A percentile compares a stretch with the other conserved stretches of the same genome.
Conservation (phyloP, 2,329 filamentous ascomycete species). For the Spiromastix sp. region DNA sequence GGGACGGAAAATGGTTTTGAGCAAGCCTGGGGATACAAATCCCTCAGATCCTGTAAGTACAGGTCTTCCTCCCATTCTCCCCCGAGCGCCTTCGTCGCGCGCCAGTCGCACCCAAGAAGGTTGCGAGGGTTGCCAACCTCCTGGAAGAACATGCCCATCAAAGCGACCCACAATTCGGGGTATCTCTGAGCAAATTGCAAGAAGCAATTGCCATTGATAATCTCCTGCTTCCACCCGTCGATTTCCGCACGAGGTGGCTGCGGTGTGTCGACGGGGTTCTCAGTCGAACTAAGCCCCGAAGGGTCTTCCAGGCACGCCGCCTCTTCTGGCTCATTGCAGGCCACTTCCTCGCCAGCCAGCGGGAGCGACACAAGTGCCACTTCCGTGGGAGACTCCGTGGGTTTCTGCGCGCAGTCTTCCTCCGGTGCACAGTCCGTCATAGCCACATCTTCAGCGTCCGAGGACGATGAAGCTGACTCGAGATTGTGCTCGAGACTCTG, state of each 20-base stretch:
- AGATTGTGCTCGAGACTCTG: not conserved
- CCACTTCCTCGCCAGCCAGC: too few relatives aligned
- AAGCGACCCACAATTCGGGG: slow-evolving; percentile 4
- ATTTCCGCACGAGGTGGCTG: too few relatives aligned
- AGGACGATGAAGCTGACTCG: not conserved
- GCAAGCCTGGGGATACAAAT: not conserved
- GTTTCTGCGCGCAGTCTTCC: not conserved
- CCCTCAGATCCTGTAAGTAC: slow-evolving; percentile 5
- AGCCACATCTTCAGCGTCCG: not conserved
- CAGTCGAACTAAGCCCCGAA: too few relatives aligned
- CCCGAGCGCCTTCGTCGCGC: not conserved
- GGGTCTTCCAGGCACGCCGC: too few relatives aligned
- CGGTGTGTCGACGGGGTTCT: too few relatives aligned
- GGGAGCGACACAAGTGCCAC: too few relatives aligned
- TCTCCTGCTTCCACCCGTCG: slow-evolving; percentile 3
- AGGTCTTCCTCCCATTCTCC: slow-evolving; percentile 6
- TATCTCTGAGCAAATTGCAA: slow-evolving; percentile 2
- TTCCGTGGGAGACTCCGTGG: too few relatives aligned
- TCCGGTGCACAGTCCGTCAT: not conserved
- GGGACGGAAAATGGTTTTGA: slow-evolving; percentile 4
- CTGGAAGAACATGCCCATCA: slow-evolving; percentile 6
- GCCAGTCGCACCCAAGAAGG: slow-evolving; percentile 1
- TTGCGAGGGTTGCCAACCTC: slow-evolving; percentile 5
- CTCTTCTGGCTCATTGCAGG: too few relatives aligned
- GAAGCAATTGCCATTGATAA: slow-evolving; percentile 1